Evolutionary conservation across 2,329 filamentous ascomycete species (phyloP).

Genomic region (Trichoderma atroviride): DNA sequence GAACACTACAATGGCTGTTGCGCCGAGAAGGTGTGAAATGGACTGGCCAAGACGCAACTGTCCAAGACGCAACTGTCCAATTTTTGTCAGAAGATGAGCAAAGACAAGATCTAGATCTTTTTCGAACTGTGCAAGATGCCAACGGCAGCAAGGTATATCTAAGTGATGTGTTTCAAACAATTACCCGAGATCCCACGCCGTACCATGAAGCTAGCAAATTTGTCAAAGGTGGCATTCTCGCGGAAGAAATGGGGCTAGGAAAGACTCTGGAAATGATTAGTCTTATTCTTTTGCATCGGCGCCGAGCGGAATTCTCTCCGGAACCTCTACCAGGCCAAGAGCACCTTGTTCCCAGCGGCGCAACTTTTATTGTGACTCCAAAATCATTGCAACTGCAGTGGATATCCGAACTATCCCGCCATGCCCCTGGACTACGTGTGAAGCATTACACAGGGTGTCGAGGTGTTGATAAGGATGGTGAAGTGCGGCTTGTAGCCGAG

Average conservation of each 20-base stretch:
- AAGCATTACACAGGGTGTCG: slow-evolving; percentile 59
- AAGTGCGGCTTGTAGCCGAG: slow-evolving; percentile 46
- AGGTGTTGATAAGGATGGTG: slow-evolving; percentile 39
- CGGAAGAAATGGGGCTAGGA: slow-evolving; percentile 82
- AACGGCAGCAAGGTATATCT: slow-evolving; percentile 51
- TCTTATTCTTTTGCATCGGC: slow-evolving; percentile 65
- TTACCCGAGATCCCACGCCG: slow-evolving; percentile 52
- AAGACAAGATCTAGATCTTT: slow-evolving; percentile 32
- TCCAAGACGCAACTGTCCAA: slow-evolving; percentile 31
- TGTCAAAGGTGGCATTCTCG: slow-evolving; percentile 65
- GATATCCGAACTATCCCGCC: slow-evolving; percentile 60
- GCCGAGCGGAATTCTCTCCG: slow-evolving; percentile 13
- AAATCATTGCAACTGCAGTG: slow-evolving; percentile 61
- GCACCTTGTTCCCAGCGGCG: slow-evolving; percentile 52
- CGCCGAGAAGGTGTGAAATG: slow-evolving; percentile 64
- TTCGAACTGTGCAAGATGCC: slow-evolving; percentile 40
- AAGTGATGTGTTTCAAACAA: slow-evolving; percentile 65
- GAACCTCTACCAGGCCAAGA: slow-evolving; percentile 41
- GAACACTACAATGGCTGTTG: slow-evolving; percentile 71
- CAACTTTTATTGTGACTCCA: slow-evolving; percentile 65
- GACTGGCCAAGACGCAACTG: slow-evolving; percentile 33
- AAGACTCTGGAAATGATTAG: slow-evolving; percentile 78
- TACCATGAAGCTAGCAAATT: slow-evolving; percentile 48
- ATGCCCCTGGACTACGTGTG: slow-evolving; percentile 60
- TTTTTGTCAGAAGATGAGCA: slow-evolving; percentile 25